Percentiles rank a stretch among this genome's conserved stretches.
These are phyloP conservation scores for Vararia minispora DNA, from an alignment of 768 basidiomycete species.

Conservation along the genomic window DNA sequence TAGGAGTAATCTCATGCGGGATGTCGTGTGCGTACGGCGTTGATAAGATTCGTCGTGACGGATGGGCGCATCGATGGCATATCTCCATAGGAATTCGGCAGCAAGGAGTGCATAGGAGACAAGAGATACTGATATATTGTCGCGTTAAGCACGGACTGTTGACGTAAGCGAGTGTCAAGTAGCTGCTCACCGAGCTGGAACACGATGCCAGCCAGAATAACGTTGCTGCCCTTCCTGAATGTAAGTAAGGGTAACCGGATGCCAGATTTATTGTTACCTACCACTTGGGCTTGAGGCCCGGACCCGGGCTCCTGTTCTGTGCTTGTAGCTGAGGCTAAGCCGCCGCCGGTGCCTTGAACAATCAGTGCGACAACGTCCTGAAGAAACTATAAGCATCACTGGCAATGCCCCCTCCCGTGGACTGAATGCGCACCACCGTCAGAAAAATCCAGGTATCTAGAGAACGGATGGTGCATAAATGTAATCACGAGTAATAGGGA, in stretches of 20 bases:
- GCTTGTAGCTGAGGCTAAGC: conserved; percentile 15
- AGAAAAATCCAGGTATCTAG: conserved; percentile 21
- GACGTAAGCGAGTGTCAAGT: neutral
- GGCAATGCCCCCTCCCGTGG: neutral
- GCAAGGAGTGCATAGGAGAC: too few species aligned
- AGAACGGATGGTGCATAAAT: neutral
- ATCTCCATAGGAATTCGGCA: too few species aligned
- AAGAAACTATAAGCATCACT: conserved; percentile 6
- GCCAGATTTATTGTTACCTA: conserved; percentile 1
- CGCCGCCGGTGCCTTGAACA: conserved; percentile 30
- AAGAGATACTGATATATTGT: too few species aligned
- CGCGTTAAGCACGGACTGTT: conserved; percentile 18
- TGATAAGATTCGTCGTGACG: too few species aligned
- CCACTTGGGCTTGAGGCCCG: conserved; percentile 3
- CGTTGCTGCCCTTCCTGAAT: conserved; percentile 16
- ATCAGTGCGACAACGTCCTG: conserved; percentile 28
- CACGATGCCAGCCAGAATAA: conserved; percentile 21
- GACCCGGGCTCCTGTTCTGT: conserved; percentile 8
- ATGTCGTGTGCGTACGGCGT: too few species aligned
- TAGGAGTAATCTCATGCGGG: too few species aligned
- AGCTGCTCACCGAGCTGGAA: conserved; percentile 17
- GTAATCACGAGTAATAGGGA: neutral
- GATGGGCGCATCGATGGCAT: too few species aligned
- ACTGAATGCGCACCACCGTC: conserved; percentile 18
- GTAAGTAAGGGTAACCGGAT: neutral